Evolutionary conservation across 805 yeast genomes (phyloP), one percentile per base, ranked within the genome.

Genomic region (Saccharomycopsis fermentans): DNA sequence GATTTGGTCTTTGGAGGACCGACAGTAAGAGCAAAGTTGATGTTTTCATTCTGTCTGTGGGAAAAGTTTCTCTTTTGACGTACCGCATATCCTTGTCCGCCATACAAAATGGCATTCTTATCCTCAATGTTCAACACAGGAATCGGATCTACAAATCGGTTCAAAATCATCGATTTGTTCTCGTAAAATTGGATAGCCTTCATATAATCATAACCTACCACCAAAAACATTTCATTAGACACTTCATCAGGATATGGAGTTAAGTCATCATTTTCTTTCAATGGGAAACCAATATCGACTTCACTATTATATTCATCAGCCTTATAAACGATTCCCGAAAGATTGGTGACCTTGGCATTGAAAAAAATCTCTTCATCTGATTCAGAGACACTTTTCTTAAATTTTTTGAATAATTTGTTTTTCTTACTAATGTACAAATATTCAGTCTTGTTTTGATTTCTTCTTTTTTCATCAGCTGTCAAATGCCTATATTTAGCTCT

Each of bases 151-250:
- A 82, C 81, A 66, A 75, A 89, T 0, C 97, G 97, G 52, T 84
- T 86, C 63, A 92, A 70, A 24, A 92, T 74, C 86, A 94, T 87
- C 1, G 96, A 86, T 68, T 92, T 94, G 35, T 62, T 64, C 14
- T 71, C 75, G 40, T 73, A 74, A 60, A 78, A 74, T 1, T 76
- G 72, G 2, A 96, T 92, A 79, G 76, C 73, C 1, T 74, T 71
- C 19, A 77, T 73, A 16, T 82, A 66, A 47, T 73, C 78, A 3
- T 68, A 72, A 40, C 56, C 40, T 12, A 37, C 59, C 58, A 69
- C 73, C 51, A 77, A 66, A 64, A 69, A 82, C 9, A 67, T 60
- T 26, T 50, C 57, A 58, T 75, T 77, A 12, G 73, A 68, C 51
- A 81, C 65, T 61, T 75, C 73, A 0, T 78, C 79, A 71, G 77